Evolutionary conservation across 2,329 filamentous ascomycete genomes (phyloP).

Genomic region (Aureobasidium namibiae): DNA sequence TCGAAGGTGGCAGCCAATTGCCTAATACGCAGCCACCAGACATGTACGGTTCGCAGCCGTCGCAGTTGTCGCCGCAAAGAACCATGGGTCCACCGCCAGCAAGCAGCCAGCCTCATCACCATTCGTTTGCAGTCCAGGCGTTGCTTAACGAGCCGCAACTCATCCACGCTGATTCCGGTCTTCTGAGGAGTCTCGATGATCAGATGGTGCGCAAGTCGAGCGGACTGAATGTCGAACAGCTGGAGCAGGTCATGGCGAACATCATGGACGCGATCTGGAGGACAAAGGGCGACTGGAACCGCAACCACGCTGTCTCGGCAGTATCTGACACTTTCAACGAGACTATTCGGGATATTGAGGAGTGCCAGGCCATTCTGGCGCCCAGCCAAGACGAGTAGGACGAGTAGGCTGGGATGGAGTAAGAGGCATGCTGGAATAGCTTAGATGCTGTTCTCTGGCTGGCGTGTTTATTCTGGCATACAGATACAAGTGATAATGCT

Average conservation of each 20-base stretch:
- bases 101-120: slow-evolving; percentile 22
- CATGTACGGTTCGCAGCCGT: slow-evolving; percentile 24
- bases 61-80: slow-evolving; percentile 26
- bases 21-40: slow-evolving; percentile 54
- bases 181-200: slow-evolving; percentile 51
- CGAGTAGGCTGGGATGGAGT: background rate
- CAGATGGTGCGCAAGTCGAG: slow-evolving; percentile 60
- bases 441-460: background rate
- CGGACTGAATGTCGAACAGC: slow-evolving; percentile 80
- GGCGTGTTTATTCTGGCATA: background rate
- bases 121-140: slow-evolving; percentile 26
- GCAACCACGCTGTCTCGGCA: slow-evolving; percentile 58
- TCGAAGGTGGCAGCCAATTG: slow-evolving; percentile 47
- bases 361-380: slow-evolving; percentile 36
- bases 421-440: background rate
- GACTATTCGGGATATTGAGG: slow-evolving; percentile 60
- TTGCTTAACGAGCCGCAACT: slow-evolving; percentile 34
- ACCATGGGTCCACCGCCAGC: slow-evolving; percentile 26
- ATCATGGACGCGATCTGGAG: slow-evolving; percentile 89
- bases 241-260: slow-evolving; percentile 85
- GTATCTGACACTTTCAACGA: slow-evolving; percentile 68
- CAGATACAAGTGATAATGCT: background rate
- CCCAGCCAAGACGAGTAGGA: slow-evolving; percentile 30
- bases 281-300: slow-evolving; percentile 71
- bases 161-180: slow-evolving; percentile 38